Percentiles rank a stretch among this genome's conserved stretches.
phyloP scores from a whole-genome alignment of 208 protist genomes.

The Herpetomonas samuelpessoai region DNA sequence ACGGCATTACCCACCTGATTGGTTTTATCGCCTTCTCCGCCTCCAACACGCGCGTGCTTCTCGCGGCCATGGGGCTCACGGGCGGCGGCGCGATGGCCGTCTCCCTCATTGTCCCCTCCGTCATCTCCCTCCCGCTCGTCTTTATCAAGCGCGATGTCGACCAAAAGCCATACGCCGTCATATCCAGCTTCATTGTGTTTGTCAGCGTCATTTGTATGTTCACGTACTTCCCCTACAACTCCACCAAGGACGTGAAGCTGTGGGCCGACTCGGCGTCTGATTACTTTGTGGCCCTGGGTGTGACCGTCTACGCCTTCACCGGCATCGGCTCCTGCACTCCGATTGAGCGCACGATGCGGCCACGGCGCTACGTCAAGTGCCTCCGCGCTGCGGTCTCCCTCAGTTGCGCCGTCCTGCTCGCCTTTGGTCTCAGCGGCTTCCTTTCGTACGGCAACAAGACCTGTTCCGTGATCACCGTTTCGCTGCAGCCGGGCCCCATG shows the following conservation, averaged over 20 bases:
- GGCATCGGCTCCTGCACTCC: conserved; percentile 38
- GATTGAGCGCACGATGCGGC: conserved; percentile 41
- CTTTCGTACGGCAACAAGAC: conserved; percentile 42
- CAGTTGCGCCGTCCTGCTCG: conserved; percentile 21
- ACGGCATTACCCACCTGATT: conserved; percentile 49
- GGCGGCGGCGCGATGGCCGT: conserved; percentile 32
- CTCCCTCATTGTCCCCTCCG: conserved; percentile 39
- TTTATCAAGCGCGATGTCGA: conserved; percentile 46
- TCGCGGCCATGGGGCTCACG: conserved; percentile 41
- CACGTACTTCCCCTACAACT: conserved; percentile 39
- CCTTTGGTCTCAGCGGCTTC: conserved; percentile 47
- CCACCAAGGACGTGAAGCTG: conserved; percentile 21
- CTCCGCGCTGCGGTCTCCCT: conserved; percentile 31
- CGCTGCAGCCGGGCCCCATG: conserved; percentile 34
- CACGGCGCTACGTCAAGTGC: conserved; percentile 30
- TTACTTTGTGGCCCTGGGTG: conserved; percentile 49
- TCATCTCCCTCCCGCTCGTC: conserved; percentile 40
- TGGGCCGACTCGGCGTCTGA: conserved; percentile 31
- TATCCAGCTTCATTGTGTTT: conserved; percentile 43
- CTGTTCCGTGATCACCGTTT: conserved; percentile 58
- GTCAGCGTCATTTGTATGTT: conserved; percentile 42
- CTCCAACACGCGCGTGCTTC: conserved; percentile 40
- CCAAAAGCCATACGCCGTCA: conserved; percentile 37
- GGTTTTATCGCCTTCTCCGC: conserved; percentile 50
- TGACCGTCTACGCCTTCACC: conserved; percentile 59